These are phyloP conservation scores for Claviceps africana DNA, from an alignment of 2,329 filamentous ascomycete genomes.

Conservation along the genomic window DNA sequence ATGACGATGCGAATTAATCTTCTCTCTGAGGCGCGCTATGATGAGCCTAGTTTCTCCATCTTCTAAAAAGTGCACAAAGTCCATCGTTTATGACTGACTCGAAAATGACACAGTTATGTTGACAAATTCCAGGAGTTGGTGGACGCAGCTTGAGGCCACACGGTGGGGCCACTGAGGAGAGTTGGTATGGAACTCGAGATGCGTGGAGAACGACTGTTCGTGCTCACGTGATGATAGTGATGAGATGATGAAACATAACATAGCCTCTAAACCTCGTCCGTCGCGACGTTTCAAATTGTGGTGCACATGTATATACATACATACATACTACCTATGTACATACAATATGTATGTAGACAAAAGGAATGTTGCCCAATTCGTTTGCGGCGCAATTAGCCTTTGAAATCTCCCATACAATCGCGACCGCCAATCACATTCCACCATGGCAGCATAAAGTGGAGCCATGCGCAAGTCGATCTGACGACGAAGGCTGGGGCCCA, in stretches of 20 bases:
- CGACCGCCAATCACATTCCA: slow-evolving; percentile 1
- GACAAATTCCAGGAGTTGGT: not conserved
- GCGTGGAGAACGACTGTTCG: not conserved
- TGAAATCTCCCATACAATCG: too few species aligned
- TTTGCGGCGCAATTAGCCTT: not conserved
- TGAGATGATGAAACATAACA: not conserved
- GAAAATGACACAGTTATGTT: not conserved
- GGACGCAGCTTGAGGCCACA: not conserved
- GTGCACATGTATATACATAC: too few species aligned
- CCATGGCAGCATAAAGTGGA: slow-evolving; percentile 5
- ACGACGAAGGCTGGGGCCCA: slow-evolving; percentile 8
- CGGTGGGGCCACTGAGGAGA: not conserved
- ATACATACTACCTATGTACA: too few species aligned
- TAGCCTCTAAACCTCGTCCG: not conserved
- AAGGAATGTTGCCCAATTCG: not conserved
- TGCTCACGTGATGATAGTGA: not conserved
- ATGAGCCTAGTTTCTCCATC: not conserved
- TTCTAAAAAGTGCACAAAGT: not conserved
- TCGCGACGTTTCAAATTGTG: not conserved
- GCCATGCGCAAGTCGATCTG: not conserved
- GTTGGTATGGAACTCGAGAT: not conserved
- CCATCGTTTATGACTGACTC: not conserved
- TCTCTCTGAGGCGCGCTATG: slow-evolving; percentile 32
- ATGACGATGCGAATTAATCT: slow-evolving; percentile 39
- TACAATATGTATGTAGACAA: too few species aligned